Conservation (phyloP, 2,329 filamentous ascomycete genomes). For the Colletotrichum euphorbiae region DNA sequence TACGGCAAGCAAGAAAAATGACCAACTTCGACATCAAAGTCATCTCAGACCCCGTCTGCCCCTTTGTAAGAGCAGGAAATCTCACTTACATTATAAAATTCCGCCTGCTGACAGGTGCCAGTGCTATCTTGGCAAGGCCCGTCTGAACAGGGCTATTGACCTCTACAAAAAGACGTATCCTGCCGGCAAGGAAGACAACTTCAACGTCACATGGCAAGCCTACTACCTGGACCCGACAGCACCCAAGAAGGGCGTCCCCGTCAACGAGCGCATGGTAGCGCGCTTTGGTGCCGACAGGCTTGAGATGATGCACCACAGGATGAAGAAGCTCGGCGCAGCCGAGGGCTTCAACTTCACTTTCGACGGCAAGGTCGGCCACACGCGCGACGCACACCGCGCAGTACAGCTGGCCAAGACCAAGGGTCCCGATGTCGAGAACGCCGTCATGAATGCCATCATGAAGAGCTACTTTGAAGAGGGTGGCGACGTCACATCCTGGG, state of each 20-base stretch:
- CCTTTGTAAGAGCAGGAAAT: slow-evolving; percentile 56
- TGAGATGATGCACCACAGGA: slow-evolving; percentile 66
- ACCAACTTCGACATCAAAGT: slow-evolving; percentile 81
- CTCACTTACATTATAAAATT: slow-evolving; percentile 25
- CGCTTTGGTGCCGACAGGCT: slow-evolving; percentile 76
- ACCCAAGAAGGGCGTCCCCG: slow-evolving; percentile 56
- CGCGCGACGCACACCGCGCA: slow-evolving; percentile 82
- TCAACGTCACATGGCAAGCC: slow-evolving; percentile 79
- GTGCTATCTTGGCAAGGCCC: slow-evolving; percentile 85
- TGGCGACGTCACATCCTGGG: slow-evolving; percentile 70
- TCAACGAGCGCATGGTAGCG: slow-evolving; percentile 63
- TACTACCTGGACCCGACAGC: slow-evolving; percentile 83
- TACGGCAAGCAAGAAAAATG: slow-evolving; percentile 60
- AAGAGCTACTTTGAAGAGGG: slow-evolving; percentile 73
- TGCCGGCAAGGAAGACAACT: slow-evolving; percentile 70
- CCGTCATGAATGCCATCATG: slow-evolving; percentile 73
- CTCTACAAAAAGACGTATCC: slow-evolving; percentile 73
- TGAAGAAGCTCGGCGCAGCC: slow-evolving; percentile 67
- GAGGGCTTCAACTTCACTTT: slow-evolving; percentile 82
- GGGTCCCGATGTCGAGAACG: slow-evolving; percentile 64
- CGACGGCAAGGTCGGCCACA: slow-evolving; percentile 78
- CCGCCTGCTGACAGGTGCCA: slow-evolving; percentile 48
- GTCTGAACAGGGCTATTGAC: slow-evolving; percentile 78
- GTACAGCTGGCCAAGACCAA: slow-evolving; percentile 74
- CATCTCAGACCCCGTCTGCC: slow-evolving; percentile 85